Conservation (phyloP, 805 yeast genomes). For the Wickerhamiella parazyma region DNA sequence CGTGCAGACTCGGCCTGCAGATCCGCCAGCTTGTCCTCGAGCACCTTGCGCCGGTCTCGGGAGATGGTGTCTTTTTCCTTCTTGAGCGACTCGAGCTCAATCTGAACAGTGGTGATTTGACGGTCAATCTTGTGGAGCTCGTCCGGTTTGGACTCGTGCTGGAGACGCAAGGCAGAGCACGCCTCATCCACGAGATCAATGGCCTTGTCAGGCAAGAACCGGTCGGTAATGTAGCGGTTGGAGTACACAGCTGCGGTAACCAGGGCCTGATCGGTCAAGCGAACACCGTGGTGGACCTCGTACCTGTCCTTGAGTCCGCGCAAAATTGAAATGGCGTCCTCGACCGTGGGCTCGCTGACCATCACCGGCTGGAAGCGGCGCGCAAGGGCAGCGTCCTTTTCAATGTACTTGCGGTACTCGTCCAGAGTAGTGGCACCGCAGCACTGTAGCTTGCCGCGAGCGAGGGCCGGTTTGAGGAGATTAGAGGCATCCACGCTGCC, state of each 20-base stretch:
- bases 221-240: slow-evolving; percentile 79
- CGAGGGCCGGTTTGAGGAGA: slow-evolving; percentile 80
- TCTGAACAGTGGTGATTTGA: slow-evolving; percentile 81
- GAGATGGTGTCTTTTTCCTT: slow-evolving; percentile 86
- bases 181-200: slow-evolving; percentile 96
- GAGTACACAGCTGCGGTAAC: slow-evolving; percentile 88
- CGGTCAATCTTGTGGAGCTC: slow-evolving; percentile 82
- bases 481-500: slow-evolving; percentile 95
- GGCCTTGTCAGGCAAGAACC: slow-evolving; percentile 91
- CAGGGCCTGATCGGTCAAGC: slow-evolving; percentile 81
- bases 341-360: slow-evolving; percentile 77
- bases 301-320: slow-evolving; percentile 89
- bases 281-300: slow-evolving; percentile 96
- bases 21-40: slow-evolving; percentile 50
- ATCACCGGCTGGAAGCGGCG: slow-evolving; percentile 84
- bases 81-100: slow-evolving; percentile 83
- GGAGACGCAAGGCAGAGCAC: slow-evolving; percentile 84
- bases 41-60: slow-evolving; percentile 56
- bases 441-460: slow-evolving; percentile 83
- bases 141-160: slow-evolving; percentile 95
- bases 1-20: slow-evolving; percentile 55
- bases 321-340: slow-evolving; percentile 79
- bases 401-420: slow-evolving; percentile 84
- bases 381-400: slow-evolving; percentile 91
- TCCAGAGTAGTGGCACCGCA: slow-evolving; percentile 95